phyloP scores from a whole-genome alignment of 768 basidiomycete species.

The Amylocystis lapponica region DNA sequence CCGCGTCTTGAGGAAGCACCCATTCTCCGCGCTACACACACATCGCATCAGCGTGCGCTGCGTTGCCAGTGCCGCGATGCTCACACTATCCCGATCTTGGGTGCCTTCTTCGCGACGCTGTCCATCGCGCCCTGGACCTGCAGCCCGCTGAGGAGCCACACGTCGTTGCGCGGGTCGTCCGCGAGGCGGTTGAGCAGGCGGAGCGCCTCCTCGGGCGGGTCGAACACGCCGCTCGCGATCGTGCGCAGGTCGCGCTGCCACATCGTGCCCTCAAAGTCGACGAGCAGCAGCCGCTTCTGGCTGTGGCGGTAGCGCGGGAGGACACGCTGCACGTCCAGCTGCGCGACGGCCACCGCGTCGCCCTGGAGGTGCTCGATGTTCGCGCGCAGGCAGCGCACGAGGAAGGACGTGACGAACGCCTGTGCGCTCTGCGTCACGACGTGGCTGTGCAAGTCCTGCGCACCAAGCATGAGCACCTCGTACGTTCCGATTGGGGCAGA shows the following conservation, averaged over 20 bases:
- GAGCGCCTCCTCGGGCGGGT: constrained; percentile 35
- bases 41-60: constrained; percentile 1
- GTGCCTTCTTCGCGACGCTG: constrained; percentile 51
- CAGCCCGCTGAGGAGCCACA: constrained; percentile 79
- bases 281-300: constrained; percentile 54
- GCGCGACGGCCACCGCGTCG: constrained; percentile 32
- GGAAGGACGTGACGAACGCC: constrained; percentile 74
- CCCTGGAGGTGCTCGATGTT: constrained; percentile 57
- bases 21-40: constrained; percentile 70
- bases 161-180: constrained; percentile 63
- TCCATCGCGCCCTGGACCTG: constrained; percentile 60
- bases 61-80: constrained; percentile 21
- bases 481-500: not conserved
- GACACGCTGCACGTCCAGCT: constrained; percentile 43
- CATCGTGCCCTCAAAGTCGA: constrained; percentile 80
- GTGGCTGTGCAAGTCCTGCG: constrained; percentile 70
- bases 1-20: constrained; percentile 72
- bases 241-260: constrained; percentile 53
- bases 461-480: constrained; percentile 4
- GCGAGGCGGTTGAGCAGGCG: constrained; percentile 50
- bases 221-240: constrained; percentile 23
- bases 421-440: constrained; percentile 86
- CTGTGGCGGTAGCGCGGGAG: constrained; percentile 65
- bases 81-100: constrained; percentile 71
- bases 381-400: constrained; percentile 67